Base-by-base conservation (phyloP, 768 basidiomycete genomes). In the Tylopilus sp. region DNA sequence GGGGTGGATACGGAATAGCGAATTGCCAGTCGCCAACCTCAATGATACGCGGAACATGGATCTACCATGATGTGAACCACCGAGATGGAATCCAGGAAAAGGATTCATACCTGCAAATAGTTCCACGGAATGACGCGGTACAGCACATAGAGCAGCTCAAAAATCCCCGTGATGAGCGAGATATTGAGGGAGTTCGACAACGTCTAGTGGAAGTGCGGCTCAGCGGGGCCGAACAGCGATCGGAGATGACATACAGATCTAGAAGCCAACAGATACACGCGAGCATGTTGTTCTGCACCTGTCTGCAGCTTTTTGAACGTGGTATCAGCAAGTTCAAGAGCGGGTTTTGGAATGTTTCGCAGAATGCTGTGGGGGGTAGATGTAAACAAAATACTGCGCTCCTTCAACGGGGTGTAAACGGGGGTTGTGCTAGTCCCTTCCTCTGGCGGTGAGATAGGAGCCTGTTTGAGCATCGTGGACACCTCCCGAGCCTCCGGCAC, bases 181-280 rank as follows among this genome's bases (percentile, higher is more conserved):
- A 88, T 81, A 51, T 83, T 82, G 33, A 72, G 73, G 1, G 85
- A 81, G 55, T 80, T 80, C n/a, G 86, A 88, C 10, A 86, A 71
- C 47, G 80, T 79, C 85, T 75, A 39, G 9, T 20, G 47, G n/a
- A 39, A 51, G 49, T 40, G n/a, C 4, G 17, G 13, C 11, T 63
- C 26, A 56, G 28, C 21, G 11, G 4, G 1, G 33, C 33, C 8
- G 30, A 44, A 18, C 44, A 9, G 33, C 5, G 31, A 36, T 15
- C 22, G 2, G 20, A 36, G 8, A n/a, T 23, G 20, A 58, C 67
- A 25, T 53, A 69, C 69, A 30, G 65, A 55, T 65, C 69, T 62
- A 11, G 58, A 63, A n/a, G 54, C 58, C 18, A 60, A 33, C 23
- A 69, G 21, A 50, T 54, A 59, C 18, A 40, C 53, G 38, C 49